phyloP scores from a whole-genome alignment of 306 rosid genomes.

The Quercus alba region DNA sequence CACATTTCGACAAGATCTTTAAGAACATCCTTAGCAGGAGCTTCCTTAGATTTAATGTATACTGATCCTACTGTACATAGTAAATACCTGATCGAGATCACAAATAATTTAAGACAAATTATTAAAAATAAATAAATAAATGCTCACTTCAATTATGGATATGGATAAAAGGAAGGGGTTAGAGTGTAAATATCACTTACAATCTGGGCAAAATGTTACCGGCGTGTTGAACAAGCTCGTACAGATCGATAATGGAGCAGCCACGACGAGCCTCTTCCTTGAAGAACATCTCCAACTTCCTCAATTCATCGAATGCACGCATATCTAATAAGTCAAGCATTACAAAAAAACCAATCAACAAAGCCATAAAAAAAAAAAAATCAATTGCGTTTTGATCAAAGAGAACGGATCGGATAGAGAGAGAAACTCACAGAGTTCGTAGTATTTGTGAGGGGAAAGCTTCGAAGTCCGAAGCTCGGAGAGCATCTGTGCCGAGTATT shows the following conservation, averaged over 20 bases:
- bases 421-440: conserved; percentile 75
- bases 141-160: neutral
- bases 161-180: neutral
- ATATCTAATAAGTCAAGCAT: conserved; percentile 49
- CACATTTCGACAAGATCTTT: conserved; percentile 69
- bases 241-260: conserved; percentile 92
- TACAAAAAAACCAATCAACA: conserved; percentile 13
- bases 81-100: conserved; percentile 36
- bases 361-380: neutral
- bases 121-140: neutral
- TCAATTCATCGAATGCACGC: conserved; percentile 96
- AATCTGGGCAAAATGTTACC: conserved; percentile 95
- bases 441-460: conserved; percentile 97
- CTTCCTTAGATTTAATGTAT: conserved; percentile 61
- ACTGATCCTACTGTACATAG: conserved; percentile 65
- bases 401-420: conserved; percentile 28
- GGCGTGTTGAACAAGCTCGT: conserved; percentile 96
- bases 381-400: neutral
- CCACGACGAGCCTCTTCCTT: conserved; percentile 99
- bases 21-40: conserved; percentile 59
- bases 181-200: conserved; percentile 42
- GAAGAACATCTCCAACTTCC: conserved; percentile 94
- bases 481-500: conserved; percentile 97
- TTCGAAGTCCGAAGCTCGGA: conserved; percentile 96
- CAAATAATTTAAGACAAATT: neutral